phyloP scores from a whole-genome alignment of 495 filamentous ascomycete species.

The Acidomyces sp. region DNA sequence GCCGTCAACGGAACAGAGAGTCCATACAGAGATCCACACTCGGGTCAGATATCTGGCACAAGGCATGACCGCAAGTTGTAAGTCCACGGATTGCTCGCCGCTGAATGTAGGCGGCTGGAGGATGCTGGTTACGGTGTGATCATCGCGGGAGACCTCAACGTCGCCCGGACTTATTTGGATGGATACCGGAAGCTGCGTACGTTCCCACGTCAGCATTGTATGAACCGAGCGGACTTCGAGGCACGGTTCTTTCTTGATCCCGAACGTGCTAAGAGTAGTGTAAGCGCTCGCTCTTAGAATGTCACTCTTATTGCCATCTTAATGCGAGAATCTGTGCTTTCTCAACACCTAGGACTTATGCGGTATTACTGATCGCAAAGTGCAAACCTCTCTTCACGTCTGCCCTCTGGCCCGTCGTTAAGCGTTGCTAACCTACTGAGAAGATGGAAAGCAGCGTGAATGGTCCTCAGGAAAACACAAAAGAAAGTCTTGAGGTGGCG shows the following conservation, averaged over 20 bases:
- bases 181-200: slow-evolving; percentile 34
- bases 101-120: slow-evolving; percentile 32
- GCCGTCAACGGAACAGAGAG: slow-evolving; percentile 40
- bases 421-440: too few species aligned
- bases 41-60: slow-evolving; percentile 31
- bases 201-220: slow-evolving; percentile 32
- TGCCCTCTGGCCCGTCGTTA: too few species aligned
- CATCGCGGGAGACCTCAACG: slow-evolving; percentile 38
- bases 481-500: not conserved
- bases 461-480: too few species aligned
- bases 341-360: too few species aligned
- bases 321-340: too few species aligned
- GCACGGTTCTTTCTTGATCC: slow-evolving; percentile 32
- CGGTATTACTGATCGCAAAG: too few species aligned
- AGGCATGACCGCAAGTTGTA: slow-evolving; percentile 37
- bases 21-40: slow-evolving; percentile 31
- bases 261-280: not conserved
- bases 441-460: too few species aligned
- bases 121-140: slow-evolving; percentile 30
- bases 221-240: slow-evolving; percentile 39
- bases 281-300: not conserved
- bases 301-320: too few species aligned
- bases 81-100: slow-evolving; percentile 33
- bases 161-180: slow-evolving; percentile 32
- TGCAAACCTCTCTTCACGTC: too few species aligned